These are phyloP conservation scores for Dactylonectria estremocensis DNA, from an alignment of 2,329 filamentous ascomycete genomes.

Conservation along the genomic window DNA sequence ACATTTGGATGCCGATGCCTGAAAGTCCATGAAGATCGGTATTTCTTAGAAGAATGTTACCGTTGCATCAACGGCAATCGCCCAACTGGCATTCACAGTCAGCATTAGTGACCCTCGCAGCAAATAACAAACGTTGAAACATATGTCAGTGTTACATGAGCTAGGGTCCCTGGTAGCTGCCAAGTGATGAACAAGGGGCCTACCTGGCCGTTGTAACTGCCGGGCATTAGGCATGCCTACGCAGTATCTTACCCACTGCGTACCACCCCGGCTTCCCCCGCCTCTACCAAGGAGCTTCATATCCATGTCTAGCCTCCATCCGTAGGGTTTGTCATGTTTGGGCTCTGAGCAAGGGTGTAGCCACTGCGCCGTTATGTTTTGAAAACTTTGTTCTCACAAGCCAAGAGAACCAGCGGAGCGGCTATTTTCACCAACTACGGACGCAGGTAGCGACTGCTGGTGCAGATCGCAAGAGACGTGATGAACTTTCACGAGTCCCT, in stretches of 20 bases:
- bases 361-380: not conserved
- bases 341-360: too few species aligned
- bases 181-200: not conserved
- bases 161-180: not conserved
- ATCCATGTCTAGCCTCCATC: too few species aligned
- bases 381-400: too few species aligned
- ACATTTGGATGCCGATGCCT: not conserved
- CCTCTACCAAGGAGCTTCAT: not conserved
- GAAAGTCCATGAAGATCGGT: constrained; percentile 7
- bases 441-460: too few species aligned
- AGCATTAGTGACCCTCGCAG: too few species aligned
- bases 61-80: not conserved
- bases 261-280: not conserved
- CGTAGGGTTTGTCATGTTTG: not conserved
- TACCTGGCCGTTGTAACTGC: too few species aligned
- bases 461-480: not conserved
- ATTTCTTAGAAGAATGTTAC: constrained; percentile 4
- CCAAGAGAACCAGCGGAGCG: not conserved
- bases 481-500: too few species aligned
- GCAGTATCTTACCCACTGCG: too few species aligned
- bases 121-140: too few species aligned
- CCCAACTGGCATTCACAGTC: too few species aligned
- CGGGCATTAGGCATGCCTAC: too few species aligned
- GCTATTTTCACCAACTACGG: not conserved
- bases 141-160: not conserved